Evolutionary conservation across 2,329 filamentous ascomycete genomes (phyloP).

Genomic region (Botrytis galanthina): DNA sequence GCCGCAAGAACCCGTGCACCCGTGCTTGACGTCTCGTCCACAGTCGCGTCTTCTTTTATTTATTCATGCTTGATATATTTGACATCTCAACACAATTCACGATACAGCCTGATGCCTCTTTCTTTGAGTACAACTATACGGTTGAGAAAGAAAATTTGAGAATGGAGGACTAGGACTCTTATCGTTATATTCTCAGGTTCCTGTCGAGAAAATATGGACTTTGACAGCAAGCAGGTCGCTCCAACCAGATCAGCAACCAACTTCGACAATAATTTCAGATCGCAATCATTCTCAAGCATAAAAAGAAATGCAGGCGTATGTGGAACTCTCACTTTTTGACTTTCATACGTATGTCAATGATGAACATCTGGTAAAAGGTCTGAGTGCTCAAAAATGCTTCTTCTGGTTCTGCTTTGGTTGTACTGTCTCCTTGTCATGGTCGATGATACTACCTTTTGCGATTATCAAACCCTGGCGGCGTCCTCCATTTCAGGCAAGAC

Average conservation of each 20-base stretch:
- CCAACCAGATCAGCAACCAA: constrained; percentile 7
- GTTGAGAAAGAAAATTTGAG: neutral
- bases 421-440: constrained; percentile 20
- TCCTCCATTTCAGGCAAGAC: constrained; percentile 37
- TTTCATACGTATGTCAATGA: constrained; percentile 43
- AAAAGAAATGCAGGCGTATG: constrained; percentile 18
- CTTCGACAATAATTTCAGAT: neutral
- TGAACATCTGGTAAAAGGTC: constrained; percentile 65
- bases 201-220: constrained; percentile 8
- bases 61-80: neutral
- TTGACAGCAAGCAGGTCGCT: neutral
- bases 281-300: neutral
- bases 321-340: constrained; percentile 9
- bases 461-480: constrained; percentile 25
- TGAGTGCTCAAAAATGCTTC: constrained; percentile 47
- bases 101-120: neutral
- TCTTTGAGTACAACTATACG: neutral
- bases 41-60: neutral
- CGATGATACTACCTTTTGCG: constrained; percentile 32
- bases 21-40: neutral
- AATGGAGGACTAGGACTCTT: neutral
- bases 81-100: neutral
- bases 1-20: constrained; percentile 7
- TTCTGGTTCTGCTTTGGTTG: constrained; percentile 46
- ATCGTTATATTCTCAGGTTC: neutral